Conservation (phyloP, 371 early-diverging fungal genomes). For the Lichtheimia corymbifera region DNA sequence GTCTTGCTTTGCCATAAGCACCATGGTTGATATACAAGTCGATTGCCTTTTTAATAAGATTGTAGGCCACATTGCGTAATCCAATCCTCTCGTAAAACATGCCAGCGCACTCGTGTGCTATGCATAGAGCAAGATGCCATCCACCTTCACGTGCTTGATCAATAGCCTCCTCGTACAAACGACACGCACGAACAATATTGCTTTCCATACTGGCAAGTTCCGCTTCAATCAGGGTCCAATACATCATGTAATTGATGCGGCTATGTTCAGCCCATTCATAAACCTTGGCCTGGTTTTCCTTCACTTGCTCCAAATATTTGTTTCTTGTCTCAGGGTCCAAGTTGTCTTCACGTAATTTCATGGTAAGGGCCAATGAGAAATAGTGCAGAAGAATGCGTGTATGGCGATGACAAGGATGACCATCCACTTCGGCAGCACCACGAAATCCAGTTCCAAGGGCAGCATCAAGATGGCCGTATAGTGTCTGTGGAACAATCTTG, state of each 20-base stretch:
- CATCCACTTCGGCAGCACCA: slow-evolving; percentile 24
- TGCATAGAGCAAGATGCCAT: slow-evolving; percentile 34
- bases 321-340: slow-evolving; percentile 13
- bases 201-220: slow-evolving; percentile 1
- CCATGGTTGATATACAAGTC: slow-evolving; percentile 31
- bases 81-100: slow-evolving; percentile 34
- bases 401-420: slow-evolving; percentile 44
- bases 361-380: slow-evolving; percentile 37
- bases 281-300: slow-evolving; percentile 27
- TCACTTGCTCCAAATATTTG: slow-evolving; percentile 21
- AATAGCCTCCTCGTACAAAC: slow-evolving; percentile 41
- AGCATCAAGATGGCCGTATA: slow-evolving; percentile 41
- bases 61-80: slow-evolving; percentile 36
- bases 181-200: slow-evolving; percentile 18
- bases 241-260: slow-evolving; percentile 29
- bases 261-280: slow-evolving; percentile 32
- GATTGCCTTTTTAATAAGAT: slow-evolving; percentile 29
- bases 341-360: slow-evolving; percentile 21
- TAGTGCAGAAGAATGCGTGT: slow-evolving; percentile 32
- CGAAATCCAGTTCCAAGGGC: slow-evolving; percentile 35
- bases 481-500: slow-evolving; percentile 37
- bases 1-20: slow-evolving; percentile 43
- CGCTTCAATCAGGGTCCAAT: slow-evolving; percentile 27
- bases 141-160: slow-evolving; percentile 32
- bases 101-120: slow-evolving; percentile 39